Percentiles rank a stretch among this genome's conserved stretches.
These are phyloP conservation scores for Litchi chinensis DNA, from an alignment of 345 rosid species.

Conservation along the genomic window DNA sequence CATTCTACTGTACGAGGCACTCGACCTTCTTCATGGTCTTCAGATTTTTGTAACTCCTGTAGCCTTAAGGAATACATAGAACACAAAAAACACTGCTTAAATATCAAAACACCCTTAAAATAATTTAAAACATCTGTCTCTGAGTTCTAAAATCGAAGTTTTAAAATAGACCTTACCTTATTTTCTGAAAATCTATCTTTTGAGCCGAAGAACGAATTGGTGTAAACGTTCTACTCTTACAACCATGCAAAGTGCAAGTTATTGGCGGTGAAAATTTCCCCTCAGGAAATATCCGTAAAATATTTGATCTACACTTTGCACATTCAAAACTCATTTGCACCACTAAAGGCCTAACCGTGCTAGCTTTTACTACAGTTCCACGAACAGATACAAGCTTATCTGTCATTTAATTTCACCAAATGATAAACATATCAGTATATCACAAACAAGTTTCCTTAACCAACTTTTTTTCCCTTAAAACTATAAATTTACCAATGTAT, in stretches of 20 bases:
- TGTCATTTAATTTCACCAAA: slow-evolving; percentile 35
- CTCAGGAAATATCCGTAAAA: slow-evolving; percentile 67
- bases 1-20: slow-evolving; percentile 98
- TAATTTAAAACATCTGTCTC: neutral
- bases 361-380: slow-evolving; percentile 86
- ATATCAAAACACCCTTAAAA: neutral
- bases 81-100: neutral
- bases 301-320: slow-evolving; percentile 69
- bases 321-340: slow-evolving; percentile 75
- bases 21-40: slow-evolving; percentile 97
- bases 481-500: slow-evolving; percentile 67
- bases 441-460: neutral
- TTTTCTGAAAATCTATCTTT: slow-evolving; percentile 89
- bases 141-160: neutral
- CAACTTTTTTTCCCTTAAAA: neutral
- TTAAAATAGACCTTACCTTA: slow-evolving; percentile 48
- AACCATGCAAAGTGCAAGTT: slow-evolving; percentile 70
- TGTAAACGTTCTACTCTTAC: slow-evolving; percentile 75
- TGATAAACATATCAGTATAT: neutral
- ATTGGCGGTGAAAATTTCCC: slow-evolving; percentile 90
- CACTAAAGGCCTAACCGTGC: slow-evolving; percentile 87
- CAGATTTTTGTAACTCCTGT: slow-evolving; percentile 74
- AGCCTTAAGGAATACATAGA: slow-evolving; percentile 46
- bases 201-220: slow-evolving; percentile 81
- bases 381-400: slow-evolving; percentile 92